Evolutionary conservation across 1,284 basidiomycete genomes (phyloP).

Genomic region (Xerocomus nothofagi): DNA sequence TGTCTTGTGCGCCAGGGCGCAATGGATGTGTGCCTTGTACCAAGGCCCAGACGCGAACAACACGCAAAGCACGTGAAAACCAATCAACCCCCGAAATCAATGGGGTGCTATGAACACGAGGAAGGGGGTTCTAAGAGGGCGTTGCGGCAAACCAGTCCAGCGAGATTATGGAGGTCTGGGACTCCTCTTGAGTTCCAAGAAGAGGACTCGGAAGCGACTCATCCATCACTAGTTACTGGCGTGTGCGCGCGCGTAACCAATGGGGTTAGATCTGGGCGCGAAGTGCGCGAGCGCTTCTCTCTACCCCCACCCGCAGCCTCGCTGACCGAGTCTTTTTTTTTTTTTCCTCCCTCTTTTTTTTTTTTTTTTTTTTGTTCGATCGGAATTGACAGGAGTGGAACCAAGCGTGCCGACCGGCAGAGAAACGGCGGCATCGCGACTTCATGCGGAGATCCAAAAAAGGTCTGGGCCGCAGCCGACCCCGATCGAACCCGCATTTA

Average conservation of each 20-base stretch:
- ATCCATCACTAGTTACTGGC: background rate
- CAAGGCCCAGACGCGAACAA: slow-evolving; percentile 25
- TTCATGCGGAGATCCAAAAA: slow-evolving; percentile 38
- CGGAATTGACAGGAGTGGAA: slow-evolving; percentile 23
- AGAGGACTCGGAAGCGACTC: background rate
- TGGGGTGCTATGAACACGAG: slow-evolving; percentile 32
- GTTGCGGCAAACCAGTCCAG: slow-evolving; percentile 3
- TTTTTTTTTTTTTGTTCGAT: slow-evolving; percentile 12
- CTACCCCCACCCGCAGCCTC: no score
- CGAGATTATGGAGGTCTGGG: background rate
- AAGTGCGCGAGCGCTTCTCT: background rate
- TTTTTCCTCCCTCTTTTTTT: background rate
- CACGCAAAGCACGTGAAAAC: slow-evolving; percentile 33
- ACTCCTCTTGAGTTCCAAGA: slow-evolving; percentile 3
- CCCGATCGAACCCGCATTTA: slow-evolving; percentile 40
- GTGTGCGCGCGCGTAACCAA: background rate
- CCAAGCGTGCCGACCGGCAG: slow-evolving; percentile 21
- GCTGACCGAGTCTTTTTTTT: background rate
- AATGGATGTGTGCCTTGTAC: slow-evolving; percentile 23
- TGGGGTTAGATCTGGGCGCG: background rate
- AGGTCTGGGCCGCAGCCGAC: slow-evolving; percentile 39
- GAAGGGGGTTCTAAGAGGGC: slow-evolving; percentile 22
- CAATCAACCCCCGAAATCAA: slow-evolving; percentile 31
- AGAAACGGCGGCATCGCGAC: slow-evolving; percentile 23
- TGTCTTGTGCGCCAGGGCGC: slow-evolving; percentile 16